Conservation (phyloP, 345 rosid species). For the Streptanthus diversifolius region DNA sequence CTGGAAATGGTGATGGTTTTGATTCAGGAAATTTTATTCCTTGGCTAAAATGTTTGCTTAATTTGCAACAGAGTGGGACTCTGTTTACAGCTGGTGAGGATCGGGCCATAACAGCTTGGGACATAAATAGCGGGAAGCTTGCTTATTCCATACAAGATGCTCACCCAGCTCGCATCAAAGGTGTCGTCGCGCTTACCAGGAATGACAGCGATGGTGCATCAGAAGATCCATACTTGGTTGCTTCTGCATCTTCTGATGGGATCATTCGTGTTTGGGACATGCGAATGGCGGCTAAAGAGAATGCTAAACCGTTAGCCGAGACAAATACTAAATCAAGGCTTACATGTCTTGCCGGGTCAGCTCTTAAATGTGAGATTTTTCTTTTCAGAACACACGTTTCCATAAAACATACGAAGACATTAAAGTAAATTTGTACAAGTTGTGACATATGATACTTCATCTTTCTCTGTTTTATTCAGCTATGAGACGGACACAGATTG, state of each 20-base stretch:
- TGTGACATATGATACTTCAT: background rate
- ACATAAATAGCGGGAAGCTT: slow-evolving; percentile 68
- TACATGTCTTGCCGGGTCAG: slow-evolving; percentile 88
- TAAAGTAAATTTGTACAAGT: background rate
- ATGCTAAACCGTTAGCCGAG: slow-evolving; percentile 74
- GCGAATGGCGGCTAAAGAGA: slow-evolving; percentile 62
- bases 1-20: background rate
- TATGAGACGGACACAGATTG: slow-evolving; percentile 12
- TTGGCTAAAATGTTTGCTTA: slow-evolving; percentile 5
- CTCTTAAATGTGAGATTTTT: slow-evolving; percentile 54
- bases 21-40: background rate
- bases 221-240: slow-evolving; percentile 66
- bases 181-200: slow-evolving; percentile 64
- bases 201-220: slow-evolving; percentile 37
- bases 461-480: slow-evolving; percentile 10
- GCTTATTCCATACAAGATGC: slow-evolving; percentile 76
- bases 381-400: background rate
- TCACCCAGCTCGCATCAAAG: slow-evolving; percentile 82
- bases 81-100: slow-evolving; percentile 89
- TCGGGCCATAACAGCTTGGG: slow-evolving; percentile 83
- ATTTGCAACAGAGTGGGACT: slow-evolving; percentile 58
- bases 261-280: slow-evolving; percentile 91
- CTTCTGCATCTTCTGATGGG: slow-evolving; percentile 93
- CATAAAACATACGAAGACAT: background rate
- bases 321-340: slow-evolving; percentile 77